A percentile compares a stretch with the other conserved stretches of the same genome.
Conservation (phyloP, 495 filamentous ascomycete genomes). For the Hypomontagnella monticulosa region DNA sequence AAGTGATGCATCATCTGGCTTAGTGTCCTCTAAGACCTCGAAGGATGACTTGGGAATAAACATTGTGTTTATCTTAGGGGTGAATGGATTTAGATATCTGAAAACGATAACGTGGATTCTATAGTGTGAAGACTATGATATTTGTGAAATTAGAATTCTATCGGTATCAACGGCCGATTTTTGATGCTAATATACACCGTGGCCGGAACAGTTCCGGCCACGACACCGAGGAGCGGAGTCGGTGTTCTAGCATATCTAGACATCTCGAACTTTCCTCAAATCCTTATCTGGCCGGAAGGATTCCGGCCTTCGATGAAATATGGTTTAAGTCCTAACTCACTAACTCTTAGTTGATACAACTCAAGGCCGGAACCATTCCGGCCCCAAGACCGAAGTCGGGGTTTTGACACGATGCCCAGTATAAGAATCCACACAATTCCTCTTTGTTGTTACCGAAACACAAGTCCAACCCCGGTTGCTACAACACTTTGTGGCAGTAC, state of each 20-base stretch:
- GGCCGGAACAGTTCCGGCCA: constrained; percentile 50
- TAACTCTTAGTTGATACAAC: not conserved
- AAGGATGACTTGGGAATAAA: constrained; percentile 46
- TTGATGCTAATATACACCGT: constrained; percentile 42
- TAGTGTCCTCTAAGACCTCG: constrained; percentile 52
- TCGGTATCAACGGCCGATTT: constrained; percentile 2
- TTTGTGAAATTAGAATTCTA: not conserved
- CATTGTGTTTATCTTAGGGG: constrained; percentile 26
- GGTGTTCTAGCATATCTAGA: constrained; percentile 16
- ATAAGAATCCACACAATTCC: not conserved
- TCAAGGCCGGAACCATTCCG: constrained; percentile 31
- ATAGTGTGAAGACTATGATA: not conserved
- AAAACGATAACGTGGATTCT: not conserved
- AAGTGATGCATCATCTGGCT: constrained; percentile 58
- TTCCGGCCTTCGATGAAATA: constrained; percentile 37
- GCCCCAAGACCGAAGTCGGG: constrained; percentile 14
- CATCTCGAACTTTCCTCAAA: constrained; percentile 6
- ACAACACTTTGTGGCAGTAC: no score
- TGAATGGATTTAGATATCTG: not conserved
- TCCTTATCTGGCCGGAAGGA: constrained; percentile 29
- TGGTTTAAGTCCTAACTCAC: constrained; percentile 9
- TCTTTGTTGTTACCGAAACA: no score
- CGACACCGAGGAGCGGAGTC: constrained; percentile 25
- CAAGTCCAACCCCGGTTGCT: no score
- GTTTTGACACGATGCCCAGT: not conserved